Conservation (phyloP, 2,329 filamentous ascomycete genomes). For the Fusarium sp. region DNA sequence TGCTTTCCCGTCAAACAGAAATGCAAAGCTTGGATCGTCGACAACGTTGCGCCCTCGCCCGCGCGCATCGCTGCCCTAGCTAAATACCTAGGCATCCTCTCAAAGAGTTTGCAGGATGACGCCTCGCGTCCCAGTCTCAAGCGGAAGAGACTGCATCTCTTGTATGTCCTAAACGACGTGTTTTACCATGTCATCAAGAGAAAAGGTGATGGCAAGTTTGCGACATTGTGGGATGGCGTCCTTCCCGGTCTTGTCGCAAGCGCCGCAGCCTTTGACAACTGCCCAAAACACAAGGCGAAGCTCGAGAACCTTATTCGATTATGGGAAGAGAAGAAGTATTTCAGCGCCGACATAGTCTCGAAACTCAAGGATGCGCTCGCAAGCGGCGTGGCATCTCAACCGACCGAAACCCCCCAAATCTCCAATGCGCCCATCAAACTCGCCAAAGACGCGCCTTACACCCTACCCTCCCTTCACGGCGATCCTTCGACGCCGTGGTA, state of each 20-base stretch:
- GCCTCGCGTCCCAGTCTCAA: slow-evolving; percentile 65
- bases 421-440: slow-evolving; percentile 49
- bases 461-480: slow-evolving; percentile 82
- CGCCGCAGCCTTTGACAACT: slow-evolving; percentile 68
- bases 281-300: slow-evolving; percentile 75
- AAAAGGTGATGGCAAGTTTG: slow-evolving; percentile 64
- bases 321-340: slow-evolving; percentile 78
- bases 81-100: slow-evolving; percentile 80
- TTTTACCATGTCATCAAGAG: slow-evolving; percentile 75
- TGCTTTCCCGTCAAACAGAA: slow-evolving; percentile 67
- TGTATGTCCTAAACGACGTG: slow-evolving; percentile 84
- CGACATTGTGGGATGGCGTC: slow-evolving; percentile 66
- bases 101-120: slow-evolving; percentile 57
- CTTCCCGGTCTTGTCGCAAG: slow-evolving; percentile 72
- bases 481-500: slow-evolving; percentile 80
- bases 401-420: slow-evolving; percentile 32
- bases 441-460: slow-evolving; percentile 71
- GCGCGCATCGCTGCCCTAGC: slow-evolving; percentile 75
- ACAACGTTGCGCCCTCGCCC: slow-evolving; percentile 75
- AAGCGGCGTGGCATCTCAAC: slow-evolving; percentile 47
- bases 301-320: slow-evolving; percentile 73
- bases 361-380: slow-evolving; percentile 71
- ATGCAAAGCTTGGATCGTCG: slow-evolving; percentile 88
- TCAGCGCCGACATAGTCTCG: slow-evolving; percentile 63
- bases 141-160: slow-evolving; percentile 78